These are phyloP conservation scores for Mrakia gelida DNA, from an alignment of 768 basidiomycete genomes.

Conservation along the genomic window DNA sequence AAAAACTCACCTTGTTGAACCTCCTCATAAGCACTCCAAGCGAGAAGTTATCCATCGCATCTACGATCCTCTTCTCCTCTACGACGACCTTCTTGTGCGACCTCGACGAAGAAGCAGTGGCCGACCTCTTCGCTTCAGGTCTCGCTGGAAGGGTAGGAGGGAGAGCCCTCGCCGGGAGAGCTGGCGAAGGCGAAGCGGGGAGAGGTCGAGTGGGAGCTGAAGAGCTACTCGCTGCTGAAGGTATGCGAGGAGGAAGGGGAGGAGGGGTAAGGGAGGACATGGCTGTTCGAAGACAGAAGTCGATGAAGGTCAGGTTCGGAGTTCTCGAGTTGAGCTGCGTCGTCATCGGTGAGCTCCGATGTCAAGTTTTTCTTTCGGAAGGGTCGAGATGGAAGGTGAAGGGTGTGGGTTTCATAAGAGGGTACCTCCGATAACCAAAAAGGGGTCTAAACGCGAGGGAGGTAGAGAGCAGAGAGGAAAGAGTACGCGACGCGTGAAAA, in stretches of 20 bases:
- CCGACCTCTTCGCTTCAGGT: background rate
- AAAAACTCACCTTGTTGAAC: constrained; percentile 48
- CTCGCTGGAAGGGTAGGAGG: background rate
- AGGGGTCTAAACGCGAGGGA: too few species aligned
- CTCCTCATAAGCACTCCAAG: constrained; percentile 47
- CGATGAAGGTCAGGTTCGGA: background rate
- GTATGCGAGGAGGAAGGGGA: constrained; percentile 4
- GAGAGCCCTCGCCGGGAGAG: background rate
- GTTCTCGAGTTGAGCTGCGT: background rate
- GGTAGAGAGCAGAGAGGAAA: background rate
- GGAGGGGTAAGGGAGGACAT: constrained; percentile 1
- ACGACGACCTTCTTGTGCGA: background rate
- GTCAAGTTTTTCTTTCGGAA: too few species aligned
- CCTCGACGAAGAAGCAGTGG: background rate
- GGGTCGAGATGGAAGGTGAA: too few species aligned
- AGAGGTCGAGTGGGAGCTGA: background rate
- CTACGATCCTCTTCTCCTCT: constrained; percentile 38
- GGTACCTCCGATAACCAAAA: too few species aligned
- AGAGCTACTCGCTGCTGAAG: background rate
- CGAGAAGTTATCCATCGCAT: constrained; percentile 48
- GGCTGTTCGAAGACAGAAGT: background rate
- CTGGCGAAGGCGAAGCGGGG: background rate
- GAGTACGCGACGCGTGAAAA: background rate
- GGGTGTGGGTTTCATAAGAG: too few species aligned
- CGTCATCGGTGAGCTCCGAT: background rate